Evolutionary conservation across 106 monocot species (phyloP), one percentile per base, ranked within the genome.

Genomic region (Vanilla planifolia): DNA sequence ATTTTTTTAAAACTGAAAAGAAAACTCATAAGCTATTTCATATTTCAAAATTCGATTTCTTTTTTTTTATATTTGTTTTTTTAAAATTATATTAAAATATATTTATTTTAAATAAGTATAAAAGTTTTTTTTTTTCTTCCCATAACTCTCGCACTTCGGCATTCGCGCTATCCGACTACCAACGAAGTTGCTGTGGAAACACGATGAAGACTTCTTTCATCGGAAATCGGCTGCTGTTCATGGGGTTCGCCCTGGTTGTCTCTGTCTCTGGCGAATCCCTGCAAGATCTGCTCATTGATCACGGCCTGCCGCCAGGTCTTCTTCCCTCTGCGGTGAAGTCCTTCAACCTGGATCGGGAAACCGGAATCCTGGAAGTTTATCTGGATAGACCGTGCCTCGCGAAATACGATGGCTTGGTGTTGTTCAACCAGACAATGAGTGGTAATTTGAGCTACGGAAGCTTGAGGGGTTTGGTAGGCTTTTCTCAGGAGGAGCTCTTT

Each of bases 231-330:
- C 33, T 21, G 17, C 8, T 33, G 8, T 19, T 57, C 2, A 8
- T 34, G 35, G 57, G 35, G 57, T 57, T 36, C 28, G 60, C 26
- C 43, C 4, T 43, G 21, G 3, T 27, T 6, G 2, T 29, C 42
- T 61, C 41, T 15, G 26, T 9, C 26, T 23, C 6, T 4, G 33
- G 4, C 61, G 58, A 17, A 0, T 33, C 68, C 6, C 63, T 85
- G 48, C 80, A 85, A 42, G 76, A 76, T 50, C 73, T 85, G 25
- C 85, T 85, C 62, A 48, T 50, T 10, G 8, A 8, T 22, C 73
- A 85, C 62, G 85, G 85, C 26, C 79, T 85, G 28, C 85, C 85
- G 0, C 64, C 73, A 0, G 85, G 85, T 19, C 72, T 85, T 36
- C 69, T 85, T 20, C 79, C 85, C 44, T 57, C 57, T 33, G 40